Percentiles rank a stretch among this genome's conserved stretches.
Evolutionary conservation across 768 basidiomycete genomes (phyloP).

Genomic region (Tylopilus subfusipes): DNA sequence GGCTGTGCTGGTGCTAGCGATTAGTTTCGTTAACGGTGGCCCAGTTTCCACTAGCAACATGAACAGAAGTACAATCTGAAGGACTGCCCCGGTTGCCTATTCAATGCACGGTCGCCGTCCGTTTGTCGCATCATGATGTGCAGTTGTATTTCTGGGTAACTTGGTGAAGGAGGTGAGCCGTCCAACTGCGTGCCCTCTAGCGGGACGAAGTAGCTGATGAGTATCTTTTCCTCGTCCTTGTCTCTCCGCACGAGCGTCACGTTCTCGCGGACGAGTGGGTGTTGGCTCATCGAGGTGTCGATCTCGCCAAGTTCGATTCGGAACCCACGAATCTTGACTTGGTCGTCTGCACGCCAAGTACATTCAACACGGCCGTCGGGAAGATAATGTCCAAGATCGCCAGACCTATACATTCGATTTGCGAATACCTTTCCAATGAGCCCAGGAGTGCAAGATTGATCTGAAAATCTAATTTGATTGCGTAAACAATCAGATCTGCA

Average conservation of each 20-base stretch:
- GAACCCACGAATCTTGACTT: conserved; percentile 99
- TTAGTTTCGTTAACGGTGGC: too few species aligned
- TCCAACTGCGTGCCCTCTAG: conserved; percentile 63
- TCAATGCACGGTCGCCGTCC: too few species aligned
- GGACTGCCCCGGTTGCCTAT: too few species aligned
- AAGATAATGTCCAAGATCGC: conserved; percentile 92
- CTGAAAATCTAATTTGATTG: too few species aligned
- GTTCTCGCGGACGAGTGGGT: conserved; percentile 93
- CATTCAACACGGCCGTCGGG: conserved; percentile 94
- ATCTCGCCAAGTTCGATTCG: conserved; percentile 98
- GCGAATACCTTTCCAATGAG: conserved; percentile 94
- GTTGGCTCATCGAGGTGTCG: conserved; percentile 91
- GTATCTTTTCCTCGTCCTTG: conserved; percentile 98
- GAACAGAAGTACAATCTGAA: too few species aligned
- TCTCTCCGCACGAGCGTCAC: conserved; percentile 95
- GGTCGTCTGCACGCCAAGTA: conserved; percentile 95
- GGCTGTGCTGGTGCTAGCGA: too few species aligned
- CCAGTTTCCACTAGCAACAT: too few species aligned
- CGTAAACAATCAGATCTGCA: too few species aligned
- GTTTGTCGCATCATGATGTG: too few species aligned
- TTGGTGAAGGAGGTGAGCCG: too few species aligned
- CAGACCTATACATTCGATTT: conserved; percentile 98
- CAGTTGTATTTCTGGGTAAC: too few species aligned
- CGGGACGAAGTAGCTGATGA: conserved; percentile 97
- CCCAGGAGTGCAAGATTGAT: too few species aligned